Conservation (phyloP, 2,329 filamentous ascomycete genomes). For the Endothia cerciana region DNA sequence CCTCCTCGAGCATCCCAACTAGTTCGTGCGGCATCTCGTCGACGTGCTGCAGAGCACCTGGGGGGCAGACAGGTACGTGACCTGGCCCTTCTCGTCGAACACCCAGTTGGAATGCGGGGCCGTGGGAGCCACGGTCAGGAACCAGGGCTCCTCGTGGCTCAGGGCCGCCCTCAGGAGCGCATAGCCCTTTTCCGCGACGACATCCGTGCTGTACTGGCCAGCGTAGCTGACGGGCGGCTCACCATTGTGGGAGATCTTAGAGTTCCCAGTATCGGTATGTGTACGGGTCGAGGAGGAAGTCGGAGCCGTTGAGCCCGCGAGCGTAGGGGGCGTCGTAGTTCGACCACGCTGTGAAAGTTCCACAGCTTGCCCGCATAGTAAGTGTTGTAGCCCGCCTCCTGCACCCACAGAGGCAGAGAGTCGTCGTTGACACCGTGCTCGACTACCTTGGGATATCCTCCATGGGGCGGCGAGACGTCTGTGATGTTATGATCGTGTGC, state of each 20-base stretch:
- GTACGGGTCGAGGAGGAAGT: background rate
- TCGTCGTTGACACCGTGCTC: too few relatives aligned
- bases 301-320: background rate
- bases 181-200: background rate
- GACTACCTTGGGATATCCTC: too few relatives aligned
- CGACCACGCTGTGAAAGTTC: background rate
- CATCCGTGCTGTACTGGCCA: background rate
- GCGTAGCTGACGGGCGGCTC: background rate
- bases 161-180: background rate
- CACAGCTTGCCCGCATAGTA: conserved; percentile 58
- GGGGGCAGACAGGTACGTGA: conserved; percentile 48
- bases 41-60: conserved; percentile 45
- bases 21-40: conserved; percentile 48
- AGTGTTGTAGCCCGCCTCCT: conserved; percentile 68
- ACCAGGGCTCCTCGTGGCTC: conserved; percentile 56
- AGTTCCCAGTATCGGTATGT: background rate
- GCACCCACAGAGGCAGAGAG: too few relatives aligned
- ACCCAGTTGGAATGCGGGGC: conserved; percentile 59
- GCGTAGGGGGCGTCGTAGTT: background rate
- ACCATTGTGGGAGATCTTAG: conserved; percentile 6
- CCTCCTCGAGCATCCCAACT: conserved; percentile 32
- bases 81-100: conserved; percentile 40
- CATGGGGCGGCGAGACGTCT: conserved; percentile 56
- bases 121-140: conserved; percentile 66
- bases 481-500: conserved; percentile 72